Evolutionary conservation across 2,329 filamentous ascomycete species (phyloP).

Genomic region (Clarireedia paspali): DNA sequence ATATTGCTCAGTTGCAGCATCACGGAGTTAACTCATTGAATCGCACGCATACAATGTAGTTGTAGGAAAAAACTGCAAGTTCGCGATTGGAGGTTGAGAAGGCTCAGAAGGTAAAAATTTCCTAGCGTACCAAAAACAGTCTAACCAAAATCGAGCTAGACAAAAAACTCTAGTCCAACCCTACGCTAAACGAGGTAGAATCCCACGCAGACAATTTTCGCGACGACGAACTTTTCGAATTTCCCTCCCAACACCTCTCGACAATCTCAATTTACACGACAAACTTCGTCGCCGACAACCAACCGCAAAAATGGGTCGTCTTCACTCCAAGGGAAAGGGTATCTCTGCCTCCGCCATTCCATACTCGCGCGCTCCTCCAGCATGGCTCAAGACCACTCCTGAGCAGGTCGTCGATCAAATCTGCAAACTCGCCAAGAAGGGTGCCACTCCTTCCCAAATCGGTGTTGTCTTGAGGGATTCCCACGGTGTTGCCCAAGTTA

Average conservation of each 20-base stretch:
- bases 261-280: constrained; percentile 9
- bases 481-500: constrained; percentile 97
- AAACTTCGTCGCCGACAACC: constrained; percentile 15
- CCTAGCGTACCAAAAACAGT: background rate
- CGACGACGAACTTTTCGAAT: constrained; percentile 4
- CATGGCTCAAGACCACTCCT: constrained; percentile 98
- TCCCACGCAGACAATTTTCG: background rate
- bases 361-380: constrained; percentile 86
- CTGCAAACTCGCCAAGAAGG: constrained; percentile 98
- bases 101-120: background rate
- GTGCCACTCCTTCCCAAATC: constrained; percentile 96
- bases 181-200: constrained; percentile 4
- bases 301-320: constrained; percentile 71
- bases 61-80: background rate
- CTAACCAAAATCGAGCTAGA: background rate
- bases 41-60: background rate
- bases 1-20: background rate
- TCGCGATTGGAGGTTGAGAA: background rate
- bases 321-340: constrained; percentile 99
- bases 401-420: constrained; percentile 99
- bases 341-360: constrained; percentile 93
- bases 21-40: no score
- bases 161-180: background rate
- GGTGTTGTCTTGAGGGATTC: constrained; percentile 97
- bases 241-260: constrained; percentile 6